Evolutionary conservation across 176 grass and related monocot species (phyloP), one percentile per base, ranked within the genome.

Genomic region (Tillandsia leiboldiana): DNA sequence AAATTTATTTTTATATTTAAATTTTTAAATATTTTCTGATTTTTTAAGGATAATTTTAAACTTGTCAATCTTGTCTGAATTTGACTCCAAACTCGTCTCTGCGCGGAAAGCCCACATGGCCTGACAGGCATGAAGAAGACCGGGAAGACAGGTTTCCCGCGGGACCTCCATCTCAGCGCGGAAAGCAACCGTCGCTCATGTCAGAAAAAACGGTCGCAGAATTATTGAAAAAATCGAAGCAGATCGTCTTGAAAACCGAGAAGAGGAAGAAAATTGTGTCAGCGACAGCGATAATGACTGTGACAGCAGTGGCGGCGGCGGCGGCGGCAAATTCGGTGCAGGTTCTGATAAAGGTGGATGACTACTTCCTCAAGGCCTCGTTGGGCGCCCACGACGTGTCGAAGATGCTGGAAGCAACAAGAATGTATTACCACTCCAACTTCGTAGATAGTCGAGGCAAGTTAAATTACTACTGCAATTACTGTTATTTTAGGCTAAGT

Each of bases 371-470:
- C n/a, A n/a, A n/a, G n/a, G n/a, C n/a, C n/a, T n/a, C n/a, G n/a
- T n/a, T n/a, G n/a, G n/a, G n/a, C n/a, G n/a, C n/a, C n/a, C n/a
- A n/a, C n/a, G n/a, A n/a, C n/a, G n/a, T n/a, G n/a, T n/a, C n/a
- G n/a, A n/a, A n/a, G n/a, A n/a, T n/a, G n/a, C n/a, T n/a, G n/a
- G n/a, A n/a, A 24, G 89, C 93, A 27, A 84, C 89, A 50, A 72
- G 88, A 51, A 80, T 97, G 93, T 89, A 97, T 87, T 97, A 92
- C 74, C 93, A 97, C 72, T 92, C 89, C 26, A 97, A 97, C 75
- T 91, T 87, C 77, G 93, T 89, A 48, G 93, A 91, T 12, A 92
- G 79, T 71, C 81, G 86, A 92, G 93, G 93, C 65, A 84, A 78
- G 78, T 82, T 24, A 72, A 54, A 26, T 49, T 79, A 9, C 61